A percentile compares a stretch with the other conserved stretches of the same genome.
Conservation (phyloP, 176 grass and related monocot species). For the Zoysia japonica region DNA sequence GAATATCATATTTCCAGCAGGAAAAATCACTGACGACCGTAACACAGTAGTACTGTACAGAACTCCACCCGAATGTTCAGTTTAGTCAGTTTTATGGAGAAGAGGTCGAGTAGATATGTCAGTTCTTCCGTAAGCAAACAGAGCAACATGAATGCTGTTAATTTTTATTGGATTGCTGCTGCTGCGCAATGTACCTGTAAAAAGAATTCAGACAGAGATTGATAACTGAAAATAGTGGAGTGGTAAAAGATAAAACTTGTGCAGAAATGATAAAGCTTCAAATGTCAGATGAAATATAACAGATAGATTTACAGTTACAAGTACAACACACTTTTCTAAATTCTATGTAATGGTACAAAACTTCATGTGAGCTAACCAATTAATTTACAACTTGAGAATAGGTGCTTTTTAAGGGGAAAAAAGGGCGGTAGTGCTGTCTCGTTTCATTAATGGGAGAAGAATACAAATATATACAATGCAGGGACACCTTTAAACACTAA, state of each 20-base stretch:
- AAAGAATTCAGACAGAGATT: background rate
- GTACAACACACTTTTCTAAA: background rate
- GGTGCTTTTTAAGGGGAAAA: background rate
- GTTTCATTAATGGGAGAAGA: background rate
- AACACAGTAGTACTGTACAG: background rate
- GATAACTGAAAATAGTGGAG: conserved; percentile 3
- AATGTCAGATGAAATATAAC: background rate
- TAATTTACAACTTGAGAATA: background rate
- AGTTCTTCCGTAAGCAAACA: background rate
- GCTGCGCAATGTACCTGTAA: conserved; percentile 46
- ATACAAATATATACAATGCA: background rate
- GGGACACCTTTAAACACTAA: too few species aligned
- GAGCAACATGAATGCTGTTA: conserved; percentile 2
- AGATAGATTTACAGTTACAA: background rate
- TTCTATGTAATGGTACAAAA: too few species aligned
- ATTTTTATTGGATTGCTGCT: conserved; percentile 40
- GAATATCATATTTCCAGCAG: background rate
- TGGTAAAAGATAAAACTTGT: background rate
- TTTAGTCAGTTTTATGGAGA: background rate
- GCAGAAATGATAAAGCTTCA: background rate
- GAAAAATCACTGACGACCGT: conserved; percentile 15
- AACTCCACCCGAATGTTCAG: background rate
- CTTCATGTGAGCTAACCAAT: background rate
- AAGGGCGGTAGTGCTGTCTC: background rate
- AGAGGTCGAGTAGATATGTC: background rate